Evolutionary conservation across 1,139 yeast species (phyloP).

Genomic region (Scheffersomyces illinoinensis): DNA sequence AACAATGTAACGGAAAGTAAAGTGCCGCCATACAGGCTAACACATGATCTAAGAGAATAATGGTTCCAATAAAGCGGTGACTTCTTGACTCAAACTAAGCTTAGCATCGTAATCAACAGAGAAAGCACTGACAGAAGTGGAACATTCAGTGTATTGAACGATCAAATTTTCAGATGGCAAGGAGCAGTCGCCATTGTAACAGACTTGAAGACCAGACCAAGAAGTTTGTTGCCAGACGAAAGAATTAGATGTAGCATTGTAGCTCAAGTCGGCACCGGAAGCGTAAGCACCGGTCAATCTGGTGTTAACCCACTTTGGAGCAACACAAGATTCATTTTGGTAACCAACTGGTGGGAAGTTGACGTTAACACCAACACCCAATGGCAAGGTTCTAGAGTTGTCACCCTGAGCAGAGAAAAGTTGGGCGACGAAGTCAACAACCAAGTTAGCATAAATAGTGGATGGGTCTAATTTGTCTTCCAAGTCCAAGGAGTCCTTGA

Average conservation of each 20-base stretch:
- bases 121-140: constrained; percentile 38
- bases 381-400: constrained; percentile 36
- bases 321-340: constrained; percentile 31
- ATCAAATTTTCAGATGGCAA: constrained; percentile 36
- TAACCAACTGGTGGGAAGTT: constrained; percentile 48
- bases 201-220: constrained; percentile 22
- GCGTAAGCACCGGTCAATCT: constrained; percentile 42
- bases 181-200: constrained; percentile 36
- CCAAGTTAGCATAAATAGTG: constrained; percentile 42
- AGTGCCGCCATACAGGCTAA: not conserved
- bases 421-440: constrained; percentile 39
- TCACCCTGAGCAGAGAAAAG: constrained; percentile 33
- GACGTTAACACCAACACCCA: constrained; percentile 47
- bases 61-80: constrained; percentile 26
- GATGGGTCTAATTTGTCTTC: constrained; percentile 34
- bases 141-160: constrained; percentile 26
- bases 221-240: constrained; percentile 16
- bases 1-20: not conserved
- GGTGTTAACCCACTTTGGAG: constrained; percentile 39
- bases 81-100: constrained; percentile 24
- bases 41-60: constrained; percentile 6
- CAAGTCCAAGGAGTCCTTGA: constrained; percentile 35
- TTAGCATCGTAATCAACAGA: constrained; percentile 45
- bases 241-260: constrained; percentile 32
- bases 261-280: constrained; percentile 26